Evolutionary conservation across 1,284 basidiomycete species (phyloP).

Genomic region (Boletus sp.): DNA sequence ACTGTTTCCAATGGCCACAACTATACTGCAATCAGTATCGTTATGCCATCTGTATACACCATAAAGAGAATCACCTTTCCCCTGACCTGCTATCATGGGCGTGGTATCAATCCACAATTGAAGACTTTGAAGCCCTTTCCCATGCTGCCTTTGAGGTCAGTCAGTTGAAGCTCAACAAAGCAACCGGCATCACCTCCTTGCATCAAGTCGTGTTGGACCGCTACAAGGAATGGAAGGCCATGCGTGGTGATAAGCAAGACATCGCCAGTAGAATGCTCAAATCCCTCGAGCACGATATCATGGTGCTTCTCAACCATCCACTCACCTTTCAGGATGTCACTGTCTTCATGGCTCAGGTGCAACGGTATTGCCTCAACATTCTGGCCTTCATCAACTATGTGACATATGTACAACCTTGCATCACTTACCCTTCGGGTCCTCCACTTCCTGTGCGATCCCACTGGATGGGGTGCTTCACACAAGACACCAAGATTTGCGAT

Average conservation of each 20-base stretch:
- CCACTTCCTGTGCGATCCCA: background rate
- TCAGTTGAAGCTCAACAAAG: constrained; percentile 7
- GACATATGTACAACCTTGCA: background rate
- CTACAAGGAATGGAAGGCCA: background rate
- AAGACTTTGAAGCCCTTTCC: constrained; percentile 4
- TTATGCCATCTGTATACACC: constrained; percentile 8
- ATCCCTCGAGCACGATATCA: background rate
- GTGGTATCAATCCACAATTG: constrained; percentile 7
- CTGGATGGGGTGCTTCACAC: constrained; percentile 15
- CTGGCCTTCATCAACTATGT: no score
- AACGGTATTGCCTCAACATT: constrained; percentile 3
- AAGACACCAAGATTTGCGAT: background rate
- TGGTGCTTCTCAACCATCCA: background rate
- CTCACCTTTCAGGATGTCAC: constrained; percentile 3
- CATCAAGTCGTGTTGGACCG: background rate
- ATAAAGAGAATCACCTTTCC: background rate
- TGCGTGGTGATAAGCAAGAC: constrained; percentile 3
- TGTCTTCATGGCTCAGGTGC: background rate
- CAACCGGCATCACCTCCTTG: background rate
- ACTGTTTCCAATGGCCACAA: constrained; percentile 24
- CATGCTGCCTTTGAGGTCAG: constrained; percentile 3
- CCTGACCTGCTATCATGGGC: constrained; percentile 15
- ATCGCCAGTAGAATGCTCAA: constrained; percentile 1
- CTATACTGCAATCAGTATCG: constrained; percentile 1
- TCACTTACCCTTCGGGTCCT: background rate